Conservation (phyloP, 2,329 filamentous ascomycete genomes). For the Claviceps lovelessii region DNA sequence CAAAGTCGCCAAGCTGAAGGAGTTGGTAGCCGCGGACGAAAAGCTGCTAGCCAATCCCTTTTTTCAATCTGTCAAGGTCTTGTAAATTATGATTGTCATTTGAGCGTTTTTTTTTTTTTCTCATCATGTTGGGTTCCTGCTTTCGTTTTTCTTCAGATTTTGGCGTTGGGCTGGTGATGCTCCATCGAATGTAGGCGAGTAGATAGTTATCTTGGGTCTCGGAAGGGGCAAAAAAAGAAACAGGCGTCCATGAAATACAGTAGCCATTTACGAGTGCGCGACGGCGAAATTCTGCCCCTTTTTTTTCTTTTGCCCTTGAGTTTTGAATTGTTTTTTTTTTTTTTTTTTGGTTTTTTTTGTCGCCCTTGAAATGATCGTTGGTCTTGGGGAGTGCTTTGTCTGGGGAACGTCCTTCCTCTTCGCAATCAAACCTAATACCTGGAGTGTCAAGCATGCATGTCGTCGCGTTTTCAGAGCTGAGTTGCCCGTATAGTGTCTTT, state of each 20-base stretch:
- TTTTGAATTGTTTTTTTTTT: no score
- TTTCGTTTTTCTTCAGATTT: neutral
- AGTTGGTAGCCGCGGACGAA: conserved; percentile 61
- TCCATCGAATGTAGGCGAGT: neutral
- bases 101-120: neutral
- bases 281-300: neutral
- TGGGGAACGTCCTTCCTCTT: no score
- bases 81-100: conserved; percentile 21
- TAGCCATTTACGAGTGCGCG: neutral
- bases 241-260: neutral
- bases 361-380: no score
- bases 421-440: no score
- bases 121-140: no score
- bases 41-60: conserved; percentile 52
- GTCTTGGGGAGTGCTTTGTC: no score
- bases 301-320: neutral
- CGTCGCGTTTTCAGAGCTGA: no score
- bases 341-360: no score
- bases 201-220: neutral
- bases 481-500: no score
- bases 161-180: neutral
- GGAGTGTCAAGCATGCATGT: no score
- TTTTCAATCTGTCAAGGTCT: conserved; percentile 48
- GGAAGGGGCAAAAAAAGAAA: neutral
- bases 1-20: conserved; percentile 64